Base-by-base conservation (phyloP, 108 stramenopile genomes). In the Licmophora abbreviata region DNA sequence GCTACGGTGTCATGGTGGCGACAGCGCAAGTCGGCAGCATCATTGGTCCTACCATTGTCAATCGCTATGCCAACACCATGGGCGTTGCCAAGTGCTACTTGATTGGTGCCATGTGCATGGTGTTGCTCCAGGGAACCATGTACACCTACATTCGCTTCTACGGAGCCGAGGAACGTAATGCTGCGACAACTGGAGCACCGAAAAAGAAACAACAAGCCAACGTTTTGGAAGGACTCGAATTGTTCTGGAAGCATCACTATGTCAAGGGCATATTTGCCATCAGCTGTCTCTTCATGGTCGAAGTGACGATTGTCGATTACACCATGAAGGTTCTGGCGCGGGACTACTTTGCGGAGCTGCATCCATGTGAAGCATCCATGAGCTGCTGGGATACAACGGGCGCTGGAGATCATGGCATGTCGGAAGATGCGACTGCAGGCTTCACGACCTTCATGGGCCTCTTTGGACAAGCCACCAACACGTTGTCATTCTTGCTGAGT, bases 241-340 rank as follows among this genome's bases (percentile, higher is more conserved):
- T 97, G 17, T 96, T 97, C 59, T 60, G 66, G 65, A 66, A 90
- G 44, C 77, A 94, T 83, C 86, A 94, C 56, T 98, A 96, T 62
- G 90, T 98, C 55, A 94, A 94, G 71, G 95, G 95, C 35, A 96
- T 98, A 50, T 96, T 98, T 54, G 94, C 91, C 23, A 87, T 98
- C 55, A 88, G 85, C 15, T 94, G 94, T 73, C 69, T 98, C 0
- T 98, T 95, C 82, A 96, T 96, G 95, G 95, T 98, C 32, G 94
- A 94, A 74, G 94, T 94, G 10, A 98, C 97, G 21, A 95, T 98
- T 63, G 79, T 98, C 8, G 95, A 98, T 61, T 98, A 83, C 61
- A 95, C 85, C 6, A 93, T 98, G 91, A 98, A 96, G 71, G 86
- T 94, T 34, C 66, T 97, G 32, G 96, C 96, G 29, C 58, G 79